Evolutionary conservation across 1,284 basidiomycete species (phyloP).

Genomic region (Blastosporella zonata): DNA sequence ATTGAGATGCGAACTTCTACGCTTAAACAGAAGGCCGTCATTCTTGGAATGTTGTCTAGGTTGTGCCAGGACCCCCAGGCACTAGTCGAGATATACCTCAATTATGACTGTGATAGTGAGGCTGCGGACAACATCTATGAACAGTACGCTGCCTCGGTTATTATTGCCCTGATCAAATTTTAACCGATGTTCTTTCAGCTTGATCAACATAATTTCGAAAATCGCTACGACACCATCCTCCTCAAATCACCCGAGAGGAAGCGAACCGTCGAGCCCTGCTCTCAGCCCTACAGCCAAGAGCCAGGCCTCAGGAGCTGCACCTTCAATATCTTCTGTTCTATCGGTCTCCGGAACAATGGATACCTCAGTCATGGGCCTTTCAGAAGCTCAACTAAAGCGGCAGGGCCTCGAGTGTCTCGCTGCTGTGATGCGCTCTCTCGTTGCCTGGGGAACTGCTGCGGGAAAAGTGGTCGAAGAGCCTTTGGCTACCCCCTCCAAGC

Average conservation of each 20-base stretch:
- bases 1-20: slow-evolving; percentile 98
- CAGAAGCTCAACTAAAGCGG: slow-evolving; percentile 81
- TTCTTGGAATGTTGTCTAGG: slow-evolving; percentile 82
- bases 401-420: slow-evolving; percentile 91
- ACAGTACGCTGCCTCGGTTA: slow-evolving; percentile 51
- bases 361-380: slow-evolving; percentile 61
- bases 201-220: slow-evolving; percentile 94
- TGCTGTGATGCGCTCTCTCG: slow-evolving; percentile 82
- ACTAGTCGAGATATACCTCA: slow-evolving; percentile 94
- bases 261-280: slow-evolving; percentile 60
- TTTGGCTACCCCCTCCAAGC: slow-evolving; percentile 38
- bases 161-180: slow-evolving; percentile 7
- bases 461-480: slow-evolving; percentile 49
- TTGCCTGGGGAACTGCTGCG: slow-evolving; percentile 79
- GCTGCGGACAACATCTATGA: slow-evolving; percentile 96
- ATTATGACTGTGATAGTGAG: slow-evolving; percentile 95
- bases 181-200: slow-evolving; percentile 41
- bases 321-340: slow-evolving; percentile 68
- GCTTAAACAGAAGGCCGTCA: slow-evolving; percentile 89
- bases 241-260: slow-evolving; percentile 45
- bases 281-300: slow-evolving; percentile 52
- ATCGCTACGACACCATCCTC: slow-evolving; percentile 74
- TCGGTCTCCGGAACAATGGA: slow-evolving; percentile 67
- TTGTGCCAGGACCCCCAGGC: slow-evolving; percentile 95
- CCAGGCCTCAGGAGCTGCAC: slow-evolving; percentile 47